Evolutionary conservation across 139 green algal genomes (phyloP), one percentile per base, ranked within the genome.

Genomic region (Asterochloris erici): DNA sequence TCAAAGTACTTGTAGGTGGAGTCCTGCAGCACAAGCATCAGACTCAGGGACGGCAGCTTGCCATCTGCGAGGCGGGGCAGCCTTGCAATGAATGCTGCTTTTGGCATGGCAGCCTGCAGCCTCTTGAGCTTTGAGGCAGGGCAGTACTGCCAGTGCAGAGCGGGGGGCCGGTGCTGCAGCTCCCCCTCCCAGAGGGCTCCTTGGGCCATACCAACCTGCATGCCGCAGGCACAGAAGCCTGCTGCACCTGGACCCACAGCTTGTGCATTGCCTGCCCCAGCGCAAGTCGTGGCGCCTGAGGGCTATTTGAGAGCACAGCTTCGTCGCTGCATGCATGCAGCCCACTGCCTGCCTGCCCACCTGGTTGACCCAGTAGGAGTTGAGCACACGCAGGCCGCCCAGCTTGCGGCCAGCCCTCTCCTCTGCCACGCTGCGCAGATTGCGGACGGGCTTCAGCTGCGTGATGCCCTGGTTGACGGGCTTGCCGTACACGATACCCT

Each of bases 1-100:
- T 99, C 97, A 83, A 95, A 99, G 95, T 99, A 99, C 93, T 99
- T 99, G 96, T 98, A 99, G 75, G 94, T 95, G 14, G 95, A 98
- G 87, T 99, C 97, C 94, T 99, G 91, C 68, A 85, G 24, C 63
- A 79, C 71, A 84, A 79, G 82, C 47, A 75, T 38, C 15, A 26
- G 38, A 70, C 10, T 23, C 10, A 10, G 21, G 10, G 54, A 54
- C 16, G 54, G 1, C 23, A 60, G 1, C 66, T 71, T 21, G 38
- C 38, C 38, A 54, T 54, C 38, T 54, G 38, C 38, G 4, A 54
- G 38, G 38, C 38, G 38, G 38, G 38, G 38, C 38, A 54, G 38
- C 38, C 38, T 54, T 54, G 38, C 38, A 54, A 6, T 54, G 6
- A 54, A 54, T 2, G 38, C 38, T 54, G 38, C 38, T 10, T 6